Base-by-base conservation (phyloP, 495 filamentous ascomycete species). In the Penicillium soppii region DNA sequence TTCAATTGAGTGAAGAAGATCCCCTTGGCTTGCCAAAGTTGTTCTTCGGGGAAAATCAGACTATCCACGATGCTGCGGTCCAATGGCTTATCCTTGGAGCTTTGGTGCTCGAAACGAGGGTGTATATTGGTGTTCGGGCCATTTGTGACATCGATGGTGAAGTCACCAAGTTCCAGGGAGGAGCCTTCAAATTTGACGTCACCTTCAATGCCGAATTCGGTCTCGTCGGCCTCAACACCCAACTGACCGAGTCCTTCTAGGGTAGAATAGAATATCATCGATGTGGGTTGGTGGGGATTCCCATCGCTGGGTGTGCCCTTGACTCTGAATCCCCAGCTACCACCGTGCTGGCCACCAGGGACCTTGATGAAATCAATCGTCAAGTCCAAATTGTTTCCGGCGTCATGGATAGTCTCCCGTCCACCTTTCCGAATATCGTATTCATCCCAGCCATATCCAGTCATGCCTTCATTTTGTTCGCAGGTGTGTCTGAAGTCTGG, bases 371-470 rank as follows among this genome's bases (percentile, higher is more conserved):
- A 97, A 43, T 88, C 86, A 21, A 94, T 96, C 23, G 87, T 91
- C 53, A 98, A 78, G 70, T 97, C 92, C 47, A 98, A 76, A 47
- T 77, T 80, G 69, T 98, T 98, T 25, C 82, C 86, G 15, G 81
- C 84, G 61, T 98, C 94, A 59, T 91, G 88, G 47, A 98, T 92
- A 16, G 87, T 88, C 74, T 98, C 89, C 19, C 85, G 75, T 40
- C 94, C 94, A 57, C 94, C 94, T 36, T 77, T 84, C 41, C 94
- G 79, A 17, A 89, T 83, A 67, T 97, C 94, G 70, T 95, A 98
- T 60, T 94, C 76, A 56, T 97, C 92, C 94, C 94, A 98, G 52
- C 92, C 94, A 65, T 98, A 98, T 29, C 94, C 91, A 35, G 84
- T 84, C 87, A 98, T 96, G 50, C 86, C 88, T 63, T 96, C 90